phyloP scores from a whole-genome alignment of 2,329 filamentous ascomycete genomes.

The Paracoccidioides lutzii region DNA sequence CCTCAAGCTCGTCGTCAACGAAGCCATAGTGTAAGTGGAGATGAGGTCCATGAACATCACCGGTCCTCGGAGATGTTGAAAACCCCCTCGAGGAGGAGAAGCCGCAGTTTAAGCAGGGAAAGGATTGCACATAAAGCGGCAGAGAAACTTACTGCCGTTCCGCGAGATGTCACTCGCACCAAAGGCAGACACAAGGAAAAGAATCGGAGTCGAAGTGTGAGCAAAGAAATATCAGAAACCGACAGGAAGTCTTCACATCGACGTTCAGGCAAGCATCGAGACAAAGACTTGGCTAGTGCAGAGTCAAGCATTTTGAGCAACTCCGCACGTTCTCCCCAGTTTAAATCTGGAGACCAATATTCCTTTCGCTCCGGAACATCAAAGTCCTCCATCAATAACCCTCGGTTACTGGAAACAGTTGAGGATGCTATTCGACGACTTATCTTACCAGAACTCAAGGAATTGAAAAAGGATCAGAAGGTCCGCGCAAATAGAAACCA shows the following conservation, averaged over 20 bases:
- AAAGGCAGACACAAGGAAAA: constrained; percentile 31
- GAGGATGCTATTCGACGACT: constrained; percentile 84
- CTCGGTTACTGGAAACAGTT: constrained; percentile 77
- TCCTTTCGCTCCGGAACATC: constrained; percentile 48
- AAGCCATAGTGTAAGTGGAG: constrained; percentile 51
- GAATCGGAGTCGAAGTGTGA: constrained; percentile 34
- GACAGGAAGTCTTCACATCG: constrained; percentile 16
- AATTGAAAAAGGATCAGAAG: constrained; percentile 80
- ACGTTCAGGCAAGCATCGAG: constrained; percentile 17
- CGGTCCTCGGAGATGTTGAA: constrained; percentile 34
- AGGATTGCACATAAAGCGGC: constrained; percentile 56
- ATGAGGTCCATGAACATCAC: constrained; percentile 20
- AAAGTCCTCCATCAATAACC: constrained; percentile 77
- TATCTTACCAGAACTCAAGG: constrained; percentile 82
- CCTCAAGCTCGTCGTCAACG: constrained; percentile 34
- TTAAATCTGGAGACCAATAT: constrained; percentile 43
- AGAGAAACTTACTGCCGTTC: constrained; percentile 48
- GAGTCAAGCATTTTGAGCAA: constrained; percentile 50
- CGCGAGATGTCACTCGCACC: constrained; percentile 32
- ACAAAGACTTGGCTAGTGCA: constrained; percentile 42
- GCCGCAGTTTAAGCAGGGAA: constrained; percentile 48
- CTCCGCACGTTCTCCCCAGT: constrained; percentile 42
- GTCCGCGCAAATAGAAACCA: constrained; percentile 57
- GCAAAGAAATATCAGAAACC: constrained; percentile 33
- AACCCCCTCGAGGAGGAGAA: constrained; percentile 42